These are phyloP conservation scores for Epichloe elymi DNA, from an alignment of 2,329 filamentous ascomycete species.

Conservation along the genomic window DNA sequence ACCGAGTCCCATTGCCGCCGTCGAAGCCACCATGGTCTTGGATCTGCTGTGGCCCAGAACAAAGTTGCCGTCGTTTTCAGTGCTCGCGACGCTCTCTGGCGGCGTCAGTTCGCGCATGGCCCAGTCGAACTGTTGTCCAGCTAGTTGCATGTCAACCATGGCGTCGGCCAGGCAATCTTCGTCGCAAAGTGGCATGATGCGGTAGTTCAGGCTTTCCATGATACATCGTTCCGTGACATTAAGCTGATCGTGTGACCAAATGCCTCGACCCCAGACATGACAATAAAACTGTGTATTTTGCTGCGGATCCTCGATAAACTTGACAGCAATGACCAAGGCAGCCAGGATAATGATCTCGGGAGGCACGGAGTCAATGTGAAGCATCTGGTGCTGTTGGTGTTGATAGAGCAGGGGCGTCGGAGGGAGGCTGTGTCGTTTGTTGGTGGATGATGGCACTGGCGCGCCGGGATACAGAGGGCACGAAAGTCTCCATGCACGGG, in stretches of 20 bases:
- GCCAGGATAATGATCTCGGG: slow-evolving; percentile 52
- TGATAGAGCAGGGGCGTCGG: slow-evolving; percentile 21
- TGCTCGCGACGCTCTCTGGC: slow-evolving; percentile 15
- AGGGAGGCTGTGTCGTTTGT: slow-evolving; percentile 37
- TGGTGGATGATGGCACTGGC: slow-evolving; percentile 10
- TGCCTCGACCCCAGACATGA: slow-evolving; percentile 36
- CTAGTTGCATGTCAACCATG: slow-evolving; percentile 50
- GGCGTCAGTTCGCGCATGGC: slow-evolving; percentile 16
- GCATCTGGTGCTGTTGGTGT: slow-evolving; percentile 35
- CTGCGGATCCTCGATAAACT: slow-evolving; percentile 50
- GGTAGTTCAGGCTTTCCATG: slow-evolving; percentile 50
- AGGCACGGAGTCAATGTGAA: slow-evolving; percentile 47
- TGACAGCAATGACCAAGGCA: slow-evolving; percentile 49
- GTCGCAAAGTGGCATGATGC: slow-evolving; percentile 47
- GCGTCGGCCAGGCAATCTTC: slow-evolving; percentile 44
- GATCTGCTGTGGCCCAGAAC: slow-evolving; percentile 22
- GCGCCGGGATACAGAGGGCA: slow-evolving; percentile 34
- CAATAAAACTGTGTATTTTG: slow-evolving; percentile 40
- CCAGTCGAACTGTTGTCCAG: slow-evolving; percentile 24
- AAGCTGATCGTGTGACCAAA: slow-evolving; percentile 49
- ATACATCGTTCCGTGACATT: slow-evolving; percentile 51
- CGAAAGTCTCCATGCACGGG: slow-evolving; percentile 46
- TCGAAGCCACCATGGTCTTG: slow-evolving; percentile 17
- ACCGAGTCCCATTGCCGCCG: slow-evolving; percentile 11
- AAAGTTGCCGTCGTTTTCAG: slow-evolving; percentile 15